phyloP scores from a whole-genome alignment of 2,329 filamentous ascomycete species.

The Trichoderma sp. region DNA sequence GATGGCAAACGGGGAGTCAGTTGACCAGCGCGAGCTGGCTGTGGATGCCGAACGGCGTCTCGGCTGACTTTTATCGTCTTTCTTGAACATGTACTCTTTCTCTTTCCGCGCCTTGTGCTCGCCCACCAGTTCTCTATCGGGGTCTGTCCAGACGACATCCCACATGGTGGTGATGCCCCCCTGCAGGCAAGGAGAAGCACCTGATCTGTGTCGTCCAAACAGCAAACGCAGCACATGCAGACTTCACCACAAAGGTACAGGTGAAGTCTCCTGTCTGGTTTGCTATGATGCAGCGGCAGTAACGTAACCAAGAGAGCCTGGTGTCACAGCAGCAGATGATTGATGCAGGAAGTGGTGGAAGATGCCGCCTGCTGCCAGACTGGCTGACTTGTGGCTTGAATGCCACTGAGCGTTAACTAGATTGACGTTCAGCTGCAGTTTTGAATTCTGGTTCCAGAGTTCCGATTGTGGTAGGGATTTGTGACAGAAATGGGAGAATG shows the following conservation, averaged over 20 bases:
- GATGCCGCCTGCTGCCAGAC: background rate
- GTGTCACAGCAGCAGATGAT: slow-evolving; percentile 26
- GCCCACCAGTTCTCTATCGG: slow-evolving; percentile 54
- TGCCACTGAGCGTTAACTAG: background rate
- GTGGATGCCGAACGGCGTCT: slow-evolving; percentile 44
- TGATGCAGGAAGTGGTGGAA: background rate
- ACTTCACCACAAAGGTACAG: background rate
- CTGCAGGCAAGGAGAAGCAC: slow-evolving; percentile 14
- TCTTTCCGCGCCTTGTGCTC: slow-evolving; percentile 55
- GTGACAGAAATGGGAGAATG: background rate
- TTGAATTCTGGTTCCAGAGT: background rate
- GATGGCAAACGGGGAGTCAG: slow-evolving; percentile 46
- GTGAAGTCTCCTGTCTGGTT: background rate
- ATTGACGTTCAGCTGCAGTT: background rate
- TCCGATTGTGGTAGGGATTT: background rate
- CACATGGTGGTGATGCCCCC: slow-evolving; percentile 48
- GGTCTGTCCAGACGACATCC: slow-evolving; percentile 61
- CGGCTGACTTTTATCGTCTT: slow-evolving; percentile 31
- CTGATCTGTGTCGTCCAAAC: background rate
- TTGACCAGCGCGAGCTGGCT: slow-evolving; percentile 47
- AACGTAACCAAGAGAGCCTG: slow-evolving; percentile 17
- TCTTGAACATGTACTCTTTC: slow-evolving; percentile 29
- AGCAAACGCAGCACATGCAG: background rate
- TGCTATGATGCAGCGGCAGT: slow-evolving; percentile 24
- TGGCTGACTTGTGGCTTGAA: background rate